Conservation (phyloP, 441 rosid species). For the Gossypium schwendimanii region DNA sequence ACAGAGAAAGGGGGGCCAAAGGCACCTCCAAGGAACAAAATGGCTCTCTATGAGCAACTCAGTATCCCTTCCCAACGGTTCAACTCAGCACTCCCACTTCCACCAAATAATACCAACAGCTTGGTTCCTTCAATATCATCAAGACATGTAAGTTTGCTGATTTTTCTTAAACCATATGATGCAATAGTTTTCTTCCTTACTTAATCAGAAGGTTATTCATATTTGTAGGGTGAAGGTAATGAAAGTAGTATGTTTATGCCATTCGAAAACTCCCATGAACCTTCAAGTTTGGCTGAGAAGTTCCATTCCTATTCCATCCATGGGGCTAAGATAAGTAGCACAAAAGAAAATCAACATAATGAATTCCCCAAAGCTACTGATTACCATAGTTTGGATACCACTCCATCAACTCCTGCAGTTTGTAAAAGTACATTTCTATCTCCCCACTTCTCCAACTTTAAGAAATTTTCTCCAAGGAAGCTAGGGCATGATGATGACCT, state of each 20-base stretch:
- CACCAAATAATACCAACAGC: conserved; percentile 17
- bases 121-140: conserved; percentile 27
- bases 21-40: conserved; percentile 77
- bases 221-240: conserved; percentile 30
- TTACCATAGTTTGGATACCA: conserved; percentile 21
- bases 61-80: conserved; percentile 53
- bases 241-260: conserved; percentile 28
- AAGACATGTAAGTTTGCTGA: conserved; percentile 25
- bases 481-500: conserved; percentile 32
- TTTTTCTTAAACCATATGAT: not conserved
- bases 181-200: not conserved
- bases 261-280: conserved; percentile 25
- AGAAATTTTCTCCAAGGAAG: conserved; percentile 28
- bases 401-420: conserved; percentile 24
- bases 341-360: conserved; percentile 17
- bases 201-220: not conserved
- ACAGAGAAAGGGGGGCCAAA: conserved; percentile 64
- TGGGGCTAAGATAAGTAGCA: conserved; percentile 20
- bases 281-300: conserved; percentile 31
- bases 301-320: conserved; percentile 20
- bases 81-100: conserved; percentile 33
- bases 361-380: conserved; percentile 17
- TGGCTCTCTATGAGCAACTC: conserved; percentile 72
- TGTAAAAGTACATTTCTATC: conserved; percentile 28
- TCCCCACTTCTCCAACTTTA: conserved; percentile 27